Evolutionary conservation across 2,329 filamentous ascomycete genomes (phyloP).

Genomic region (Pseudogymnoascus sp.): DNA sequence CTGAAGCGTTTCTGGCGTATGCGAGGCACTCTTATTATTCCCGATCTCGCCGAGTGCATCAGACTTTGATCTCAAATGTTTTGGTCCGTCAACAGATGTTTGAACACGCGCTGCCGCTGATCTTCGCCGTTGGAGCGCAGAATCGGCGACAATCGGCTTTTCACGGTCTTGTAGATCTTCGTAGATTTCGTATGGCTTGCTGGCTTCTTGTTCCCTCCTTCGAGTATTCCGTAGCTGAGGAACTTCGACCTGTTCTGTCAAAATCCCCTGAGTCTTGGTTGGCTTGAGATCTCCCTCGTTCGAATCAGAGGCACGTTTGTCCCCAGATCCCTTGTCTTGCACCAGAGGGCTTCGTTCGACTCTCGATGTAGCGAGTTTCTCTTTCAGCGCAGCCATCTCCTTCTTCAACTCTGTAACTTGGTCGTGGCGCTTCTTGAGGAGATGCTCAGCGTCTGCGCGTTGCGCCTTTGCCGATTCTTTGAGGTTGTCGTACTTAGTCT

Average conservation of each 20-base stretch:
- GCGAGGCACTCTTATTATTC: background rate
- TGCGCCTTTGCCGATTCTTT: constrained; percentile 45
- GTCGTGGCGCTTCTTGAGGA: constrained; percentile 46
- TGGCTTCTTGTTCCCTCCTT: background rate
- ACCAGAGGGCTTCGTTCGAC: background rate
- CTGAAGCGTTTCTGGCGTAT: background rate
- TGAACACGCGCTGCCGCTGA: background rate
- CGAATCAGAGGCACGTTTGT: background rate
- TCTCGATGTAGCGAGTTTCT: background rate
- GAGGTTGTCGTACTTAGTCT: constrained; percentile 44
- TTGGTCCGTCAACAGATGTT: background rate
- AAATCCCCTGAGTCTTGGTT: background rate
- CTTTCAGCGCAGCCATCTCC: constrained; percentile 40
- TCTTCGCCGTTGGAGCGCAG: background rate
- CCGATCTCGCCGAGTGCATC: constrained; percentile 1
- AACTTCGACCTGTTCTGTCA: background rate
- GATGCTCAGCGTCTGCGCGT: constrained; percentile 46
- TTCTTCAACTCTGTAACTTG: constrained; percentile 49
- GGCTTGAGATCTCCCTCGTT: background rate
- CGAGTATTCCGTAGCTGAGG: background rate
- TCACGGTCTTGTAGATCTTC: constrained; percentile 1
- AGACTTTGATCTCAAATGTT: background rate
- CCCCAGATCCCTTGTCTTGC: background rate
- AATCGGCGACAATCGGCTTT: background rate
- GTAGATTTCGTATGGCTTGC: background rate